Base-by-base conservation (phyloP, 73 alveolate species). In the Paraurostyla sp. region DNA sequence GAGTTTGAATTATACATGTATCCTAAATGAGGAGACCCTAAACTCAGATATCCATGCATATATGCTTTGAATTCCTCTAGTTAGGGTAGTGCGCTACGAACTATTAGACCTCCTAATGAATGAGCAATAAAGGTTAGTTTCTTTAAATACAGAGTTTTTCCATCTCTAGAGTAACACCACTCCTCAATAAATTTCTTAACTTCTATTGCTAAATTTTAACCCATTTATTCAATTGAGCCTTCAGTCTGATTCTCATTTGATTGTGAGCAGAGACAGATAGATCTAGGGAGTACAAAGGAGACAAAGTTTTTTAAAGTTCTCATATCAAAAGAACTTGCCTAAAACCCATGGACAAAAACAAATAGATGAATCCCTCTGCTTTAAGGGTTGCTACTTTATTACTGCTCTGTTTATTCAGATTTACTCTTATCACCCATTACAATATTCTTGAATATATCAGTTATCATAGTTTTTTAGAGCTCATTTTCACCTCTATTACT, bases 311-410 rank as follows among this genome's bases (percentile, higher is more conserved):
- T 97, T 83, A 99, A 88, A 13, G 97, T 88, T 51, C 99, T 94
- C 99, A 99, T 97, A 92, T 99, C 99, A 43, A 91, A 94, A 40
- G 98, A 94, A 83, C 97, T 97, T 73, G 99, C 99, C 93, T 99
- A 97, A 89, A 97, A 99, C 43, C 99, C 99, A 92, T 99, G 99
- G 23, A 96, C 99, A 52, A 99, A 93, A 33, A 99, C 99, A 56
- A 99, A 90, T 52, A 99, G 81, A 90, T 99, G 99, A 33, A 91
- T 82, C 7, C 99, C 99, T 57, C 57, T 36, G 43, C 81, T 60
- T 38, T 23, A n/a, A n/a, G n/a, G n/a, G n/a, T n/a, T n/a, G n/a
- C n/a, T n/a, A n/a, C n/a, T n/a, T n/a, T n/a, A n/a, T n/a, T n/a
- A n/a, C n/a, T n/a, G 9, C 32, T 62, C 15, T 7, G 0, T 22